phyloP scores from a whole-genome alignment of 2,329 filamentous ascomycete genomes.

The Colletotrichum zoysiae region DNA sequence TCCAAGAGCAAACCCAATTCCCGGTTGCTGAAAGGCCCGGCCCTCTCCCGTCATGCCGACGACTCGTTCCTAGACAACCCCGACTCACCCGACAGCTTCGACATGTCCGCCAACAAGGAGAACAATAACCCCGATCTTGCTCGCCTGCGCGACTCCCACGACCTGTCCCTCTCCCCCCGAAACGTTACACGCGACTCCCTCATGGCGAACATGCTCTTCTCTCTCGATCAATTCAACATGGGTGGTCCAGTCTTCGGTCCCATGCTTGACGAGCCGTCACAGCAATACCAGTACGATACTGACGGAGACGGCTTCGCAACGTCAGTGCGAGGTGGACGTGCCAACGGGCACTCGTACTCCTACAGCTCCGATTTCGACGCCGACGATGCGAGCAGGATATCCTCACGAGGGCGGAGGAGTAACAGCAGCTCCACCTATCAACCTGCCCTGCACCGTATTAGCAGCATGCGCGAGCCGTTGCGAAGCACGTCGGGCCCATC shows the following conservation, averaged over 20 bases:
- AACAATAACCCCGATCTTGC: slow-evolving; percentile 47
- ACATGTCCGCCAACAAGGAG: slow-evolving; percentile 48
- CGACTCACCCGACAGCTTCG: slow-evolving; percentile 53
- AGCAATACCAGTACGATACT: slow-evolving; percentile 38
- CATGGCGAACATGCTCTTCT: slow-evolving; percentile 94
- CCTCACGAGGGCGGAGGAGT: slow-evolving; percentile 76
- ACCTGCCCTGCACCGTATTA: slow-evolving; percentile 69
- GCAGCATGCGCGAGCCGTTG: slow-evolving; percentile 68
- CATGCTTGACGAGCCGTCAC: slow-evolving; percentile 36
- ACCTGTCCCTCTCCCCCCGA: slow-evolving; percentile 82
- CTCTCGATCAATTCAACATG: slow-evolving; percentile 85
- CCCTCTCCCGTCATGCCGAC: slow-evolving; percentile 46
- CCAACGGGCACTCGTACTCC: slow-evolving; percentile 56
- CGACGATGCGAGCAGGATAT: slow-evolving; percentile 67
- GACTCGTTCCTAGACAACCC: slow-evolving; percentile 56
- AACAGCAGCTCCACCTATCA: slow-evolving; percentile 84
- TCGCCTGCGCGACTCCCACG: slow-evolving; percentile 77
- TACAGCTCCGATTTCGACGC: slow-evolving; percentile 73
- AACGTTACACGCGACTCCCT: slow-evolving; percentile 89
- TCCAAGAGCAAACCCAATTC: slow-evolving; percentile 48
- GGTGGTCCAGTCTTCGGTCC: slow-evolving; percentile 44
- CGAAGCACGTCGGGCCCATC: slow-evolving; percentile 55
- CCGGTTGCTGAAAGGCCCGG: slow-evolving; percentile 49
- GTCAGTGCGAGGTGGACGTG: slow-evolving; percentile 41
- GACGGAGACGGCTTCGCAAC: slow-evolving; percentile 36